Percentiles rank a stretch among this genome's conserved stretches.
These are phyloP conservation scores for Barnettozyma pratensis DNA, from an alignment of 805 yeast species.

Conservation along the genomic window DNA sequence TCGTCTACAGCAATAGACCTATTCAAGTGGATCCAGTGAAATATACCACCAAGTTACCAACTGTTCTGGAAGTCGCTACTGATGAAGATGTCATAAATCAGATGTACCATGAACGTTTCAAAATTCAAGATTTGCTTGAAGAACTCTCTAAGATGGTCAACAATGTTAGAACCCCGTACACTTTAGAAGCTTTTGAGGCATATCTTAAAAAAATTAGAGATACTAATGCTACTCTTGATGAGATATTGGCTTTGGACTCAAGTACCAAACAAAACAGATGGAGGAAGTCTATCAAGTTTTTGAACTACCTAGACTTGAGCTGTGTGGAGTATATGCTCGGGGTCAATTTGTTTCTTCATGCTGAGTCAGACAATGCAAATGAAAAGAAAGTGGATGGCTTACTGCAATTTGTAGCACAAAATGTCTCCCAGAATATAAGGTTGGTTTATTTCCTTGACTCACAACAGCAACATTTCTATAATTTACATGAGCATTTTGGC, in stretches of 20 bases:
- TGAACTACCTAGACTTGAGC: slow-evolving; percentile 4
- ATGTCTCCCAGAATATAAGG: neutral
- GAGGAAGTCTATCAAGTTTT: neutral
- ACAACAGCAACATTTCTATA: slow-evolving; percentile 3
- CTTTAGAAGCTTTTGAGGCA: neutral
- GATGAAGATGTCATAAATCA: slow-evolving; percentile 1
- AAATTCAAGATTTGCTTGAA: neutral
- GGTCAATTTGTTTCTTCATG: slow-evolving; percentile 2
- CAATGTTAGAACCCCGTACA: slow-evolving; percentile 2
- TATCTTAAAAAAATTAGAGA: neutral
- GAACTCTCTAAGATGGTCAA: slow-evolving; percentile 2
- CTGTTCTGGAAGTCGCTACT: neutral
- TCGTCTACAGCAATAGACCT: slow-evolving; percentile 1
- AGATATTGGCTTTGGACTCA: slow-evolving; percentile 2
- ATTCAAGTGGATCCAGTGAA: neutral
- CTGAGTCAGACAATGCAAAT: neutral
- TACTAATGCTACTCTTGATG: neutral
- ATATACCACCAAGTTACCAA: slow-evolving; percentile 4
- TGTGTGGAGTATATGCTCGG: slow-evolving; percentile 1
- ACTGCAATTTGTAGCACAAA: neutral
- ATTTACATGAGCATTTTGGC: slow-evolving; percentile 8
- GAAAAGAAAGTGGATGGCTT: neutral
- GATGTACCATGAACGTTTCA: slow-evolving; percentile 1
- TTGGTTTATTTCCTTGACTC: slow-evolving; percentile 4
- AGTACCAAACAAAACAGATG: neutral